Percentiles rank a stretch among this genome's conserved stretches.
These are phyloP conservation scores for Nitzschia sp. DNA, from an alignment of 108 stramenopile species.

Conservation along the genomic window DNA sequence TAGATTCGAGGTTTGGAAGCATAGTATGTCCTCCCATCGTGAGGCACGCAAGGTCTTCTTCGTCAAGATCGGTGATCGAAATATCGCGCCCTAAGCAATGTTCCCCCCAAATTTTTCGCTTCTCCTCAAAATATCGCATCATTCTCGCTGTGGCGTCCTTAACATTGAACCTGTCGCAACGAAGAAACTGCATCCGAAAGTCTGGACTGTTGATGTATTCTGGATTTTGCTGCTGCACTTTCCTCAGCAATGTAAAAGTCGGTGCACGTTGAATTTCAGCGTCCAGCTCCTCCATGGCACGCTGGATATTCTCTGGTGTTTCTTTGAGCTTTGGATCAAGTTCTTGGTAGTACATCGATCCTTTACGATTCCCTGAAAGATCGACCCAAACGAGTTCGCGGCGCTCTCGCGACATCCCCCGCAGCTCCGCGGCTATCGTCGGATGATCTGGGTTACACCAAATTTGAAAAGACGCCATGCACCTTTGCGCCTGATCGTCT, in stretches of 20 bases:
- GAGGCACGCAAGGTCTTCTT: not conserved
- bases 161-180: not conserved
- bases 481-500: no score
- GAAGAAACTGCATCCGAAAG: not conserved
- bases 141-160: not conserved
- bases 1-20: not conserved
- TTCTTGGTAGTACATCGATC: not conserved
- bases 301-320: not conserved
- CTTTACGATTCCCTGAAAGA: not conserved
- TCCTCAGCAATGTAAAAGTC: not conserved
- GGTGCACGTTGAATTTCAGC: not conserved
- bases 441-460: not conserved
- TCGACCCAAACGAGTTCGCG: not conserved
- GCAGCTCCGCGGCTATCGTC: not conserved
- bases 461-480: not conserved
- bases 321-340: not conserved
- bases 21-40: not conserved
- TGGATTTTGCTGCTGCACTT: not conserved
- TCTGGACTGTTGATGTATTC: not conserved
- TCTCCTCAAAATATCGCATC: slow-evolving; percentile 4
- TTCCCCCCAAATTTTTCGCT: not conserved
- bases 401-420: not conserved
- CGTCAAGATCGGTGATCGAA: slow-evolving; percentile 4
- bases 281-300: not conserved
- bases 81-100: not conserved